Conservation (phyloP, 768 basidiomycete species). For the Suillus brevipes region DNA sequence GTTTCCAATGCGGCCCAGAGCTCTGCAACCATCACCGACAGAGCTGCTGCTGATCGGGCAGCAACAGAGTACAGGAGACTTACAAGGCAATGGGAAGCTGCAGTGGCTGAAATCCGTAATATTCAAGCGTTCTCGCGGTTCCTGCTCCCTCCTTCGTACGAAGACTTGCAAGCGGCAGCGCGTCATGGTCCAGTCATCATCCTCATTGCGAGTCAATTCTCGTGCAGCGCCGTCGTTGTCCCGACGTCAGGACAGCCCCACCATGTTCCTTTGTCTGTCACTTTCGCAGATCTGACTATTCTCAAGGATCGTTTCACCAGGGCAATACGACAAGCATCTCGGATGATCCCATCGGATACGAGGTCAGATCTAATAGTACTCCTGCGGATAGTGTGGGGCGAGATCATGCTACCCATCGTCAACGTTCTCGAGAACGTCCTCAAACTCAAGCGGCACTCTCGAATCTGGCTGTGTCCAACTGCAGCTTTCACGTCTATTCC, state of each 20-base stretch:
- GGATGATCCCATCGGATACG: too few species aligned
- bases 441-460: too few species aligned
- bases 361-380: neutral
- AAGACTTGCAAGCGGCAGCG: constrained; percentile 5
- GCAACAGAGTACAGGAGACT: neutral
- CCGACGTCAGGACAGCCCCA: too few species aligned
- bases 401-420: neutral
- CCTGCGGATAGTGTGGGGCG: neutral
- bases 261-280: neutral
- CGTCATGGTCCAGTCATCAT: too few species aligned
- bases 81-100: neutral
- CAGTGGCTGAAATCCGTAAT: neutral
- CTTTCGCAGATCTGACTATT: neutral
- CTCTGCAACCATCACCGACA: neutral
- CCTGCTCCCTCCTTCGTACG: constrained; percentile 15
- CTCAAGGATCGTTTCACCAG: neutral
- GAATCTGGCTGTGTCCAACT: neutral
- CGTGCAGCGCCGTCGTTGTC: too few species aligned
- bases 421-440: neutral
- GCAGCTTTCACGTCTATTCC: too few species aligned
- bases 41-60: neutral
- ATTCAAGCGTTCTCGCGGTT: constrained; percentile 12
- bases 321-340: neutral
- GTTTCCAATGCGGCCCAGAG: neutral
- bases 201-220: too few species aligned